Base-by-base conservation (phyloP, 495 filamentous ascomycete genomes). In the Penicillium bialowiezense region DNA sequence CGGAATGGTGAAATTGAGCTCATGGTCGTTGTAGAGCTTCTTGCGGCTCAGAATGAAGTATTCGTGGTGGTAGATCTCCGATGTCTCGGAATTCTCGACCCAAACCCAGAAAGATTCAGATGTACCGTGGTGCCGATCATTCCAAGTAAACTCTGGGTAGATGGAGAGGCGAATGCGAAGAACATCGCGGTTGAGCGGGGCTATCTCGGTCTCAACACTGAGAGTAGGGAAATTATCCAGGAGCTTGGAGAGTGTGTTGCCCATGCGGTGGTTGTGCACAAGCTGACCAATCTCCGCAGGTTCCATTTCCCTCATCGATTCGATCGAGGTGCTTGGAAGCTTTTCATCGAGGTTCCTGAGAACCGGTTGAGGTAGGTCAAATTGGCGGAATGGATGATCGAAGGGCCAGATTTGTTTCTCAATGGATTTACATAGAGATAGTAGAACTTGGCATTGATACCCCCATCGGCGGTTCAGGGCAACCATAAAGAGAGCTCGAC, bases 41-140 rank as follows among this genome's bases (percentile, higher is more conserved):
- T 82, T 87, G 44, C 90, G 77, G 44, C 80, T 91, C 5, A 99
- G 76, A 41, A 99, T 89, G 71, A 97, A 97, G 65, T 87, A 96
- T 65, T 99, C 93, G 48, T 96, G 90, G 59, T 99, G 93, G 56
- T 95, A 99, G 31, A 99, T 97, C 63, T 97, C 91, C 1, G 89
- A 92, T 0, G 91, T 96, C 57, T 97, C 95, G 0, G 92, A 97
- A 60, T 97, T 95, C 68, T 99, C 93, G 13, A 97, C 92, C 95
- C 95, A 97, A 40, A 97, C 85, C 83, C 91, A 97, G 69, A 93
- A 99, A 15, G 90, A 91, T 61, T 99, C 93, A 2, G 92, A 96
- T 4, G 82, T 86, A 2, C 95, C 95, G 65, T 99, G 89, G 41
- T 96, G 79, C n/a, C 84, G 84, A 53, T 99, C 95, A 52, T 96